Conservation (phyloP, 176 grass and related monocot genomes). For the Tillandsia leiboldiana region DNA sequence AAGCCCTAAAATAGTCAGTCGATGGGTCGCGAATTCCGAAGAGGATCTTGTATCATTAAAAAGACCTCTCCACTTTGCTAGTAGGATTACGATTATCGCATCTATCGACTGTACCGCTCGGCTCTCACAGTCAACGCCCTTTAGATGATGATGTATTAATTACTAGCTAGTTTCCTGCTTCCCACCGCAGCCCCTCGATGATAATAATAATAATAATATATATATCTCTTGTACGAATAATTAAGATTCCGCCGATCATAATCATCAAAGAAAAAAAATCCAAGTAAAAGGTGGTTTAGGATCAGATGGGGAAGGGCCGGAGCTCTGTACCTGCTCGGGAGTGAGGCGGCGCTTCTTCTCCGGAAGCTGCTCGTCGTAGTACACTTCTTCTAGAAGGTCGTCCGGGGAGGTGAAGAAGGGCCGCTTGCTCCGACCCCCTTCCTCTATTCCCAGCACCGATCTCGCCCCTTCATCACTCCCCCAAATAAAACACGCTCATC, state of each 20-base stretch:
- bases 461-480: slow-evolving; percentile 38
- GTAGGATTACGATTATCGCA: too few species aligned
- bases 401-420: slow-evolving; percentile 80
- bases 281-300: background rate
- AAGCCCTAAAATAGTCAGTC: too few species aligned
- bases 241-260: background rate
- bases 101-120: too few species aligned
- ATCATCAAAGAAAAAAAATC: background rate
- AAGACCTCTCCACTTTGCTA: too few species aligned
- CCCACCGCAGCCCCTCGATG: too few species aligned
- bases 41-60: too few species aligned
- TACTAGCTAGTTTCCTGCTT: too few species aligned
- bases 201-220: too few species aligned
- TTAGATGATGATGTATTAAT: too few species aligned
- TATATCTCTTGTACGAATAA: background rate
- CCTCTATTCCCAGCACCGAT: slow-evolving; percentile 39
- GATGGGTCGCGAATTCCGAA: too few species aligned
- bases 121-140: too few species aligned
- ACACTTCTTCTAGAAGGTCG: slow-evolving; percentile 80
- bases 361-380: slow-evolving; percentile 85
- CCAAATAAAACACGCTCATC: background rate
- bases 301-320: background rate
- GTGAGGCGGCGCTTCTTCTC: slow-evolving; percentile 92
- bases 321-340: slow-evolving; percentile 48
- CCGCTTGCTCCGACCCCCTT: slow-evolving; percentile 30